These are phyloP conservation scores for Viola odorata DNA, from an alignment of 345 rosid species.

Conservation along the genomic window DNA sequence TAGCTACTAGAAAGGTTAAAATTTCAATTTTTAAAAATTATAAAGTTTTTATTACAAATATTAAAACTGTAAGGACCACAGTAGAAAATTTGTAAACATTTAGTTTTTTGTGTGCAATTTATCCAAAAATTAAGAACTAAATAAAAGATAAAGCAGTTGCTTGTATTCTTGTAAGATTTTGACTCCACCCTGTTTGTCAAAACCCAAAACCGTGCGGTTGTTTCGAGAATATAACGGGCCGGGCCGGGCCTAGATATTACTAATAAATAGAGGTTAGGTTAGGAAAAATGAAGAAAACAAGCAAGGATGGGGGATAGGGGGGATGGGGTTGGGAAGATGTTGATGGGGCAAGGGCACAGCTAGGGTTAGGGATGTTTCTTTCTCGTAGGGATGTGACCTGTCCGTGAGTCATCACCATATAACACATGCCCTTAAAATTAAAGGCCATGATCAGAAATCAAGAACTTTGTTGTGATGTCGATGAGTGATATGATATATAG, in stretches of 20 bases:
- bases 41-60: no score
- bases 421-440: conserved; percentile 9
- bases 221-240: background rate
- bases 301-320: background rate
- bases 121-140: no score
- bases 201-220: conserved; percentile 10
- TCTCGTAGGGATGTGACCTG: conserved; percentile 47
- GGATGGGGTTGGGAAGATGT: conserved; percentile 30
- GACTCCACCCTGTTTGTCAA: conserved; percentile 12
- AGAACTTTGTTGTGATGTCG: conserved; percentile 18
- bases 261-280: background rate
- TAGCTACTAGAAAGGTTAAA: no score
- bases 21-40: no score
- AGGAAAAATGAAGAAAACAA: conserved; percentile 9
- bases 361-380: conserved; percentile 54
- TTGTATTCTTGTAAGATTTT: conserved; percentile 22
- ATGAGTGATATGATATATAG: background rate
- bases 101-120: no score
- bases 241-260: background rate
- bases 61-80: no score
- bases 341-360: conserved; percentile 49
- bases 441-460: background rate
- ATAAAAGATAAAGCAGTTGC: background rate
- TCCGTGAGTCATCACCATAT: conserved; percentile 35
- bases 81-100: no score